These are phyloP conservation scores for Adansonia grandidieri DNA, from an alignment of 441 rosid genomes.

Conservation along the genomic window DNA sequence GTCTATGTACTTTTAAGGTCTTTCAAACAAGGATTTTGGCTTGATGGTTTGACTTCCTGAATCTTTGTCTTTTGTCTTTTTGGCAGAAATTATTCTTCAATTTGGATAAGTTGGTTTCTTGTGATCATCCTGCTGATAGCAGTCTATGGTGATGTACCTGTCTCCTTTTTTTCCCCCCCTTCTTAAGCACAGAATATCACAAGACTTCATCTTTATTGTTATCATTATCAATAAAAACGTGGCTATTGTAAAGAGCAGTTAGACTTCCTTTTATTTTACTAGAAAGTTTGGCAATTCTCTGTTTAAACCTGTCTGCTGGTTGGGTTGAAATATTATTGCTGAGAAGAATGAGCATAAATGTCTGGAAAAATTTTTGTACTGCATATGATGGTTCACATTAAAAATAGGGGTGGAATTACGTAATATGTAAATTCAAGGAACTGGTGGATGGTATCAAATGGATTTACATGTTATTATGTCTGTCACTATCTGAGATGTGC, in stretches of 20 bases:
- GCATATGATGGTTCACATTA: conserved; percentile 13
- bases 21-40: conserved; percentile 3
- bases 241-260: conserved; percentile 16
- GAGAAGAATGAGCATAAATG: not conserved
- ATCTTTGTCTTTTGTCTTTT: conserved; percentile 14
- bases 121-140: conserved; percentile 72
- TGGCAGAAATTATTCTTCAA: conserved; percentile 75
- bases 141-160: conserved; percentile 64
- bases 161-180: not conserved
- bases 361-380: not conserved
- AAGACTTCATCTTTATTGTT: not conserved
- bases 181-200: conserved; percentile 17
- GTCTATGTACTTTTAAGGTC: conserved; percentile 6
- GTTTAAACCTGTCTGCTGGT: conserved; percentile 8
- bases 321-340: not conserved
- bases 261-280: not conserved
- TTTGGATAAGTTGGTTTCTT: conserved; percentile 79
- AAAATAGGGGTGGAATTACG: not conserved
- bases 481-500: conserved; percentile 20
- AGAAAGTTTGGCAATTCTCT: conserved; percentile 13
- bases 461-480: not conserved
- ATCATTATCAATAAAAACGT: conserved; percentile 25
- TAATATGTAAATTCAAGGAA: conserved; percentile 7
- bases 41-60: conserved; percentile 27
- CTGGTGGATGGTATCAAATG: conserved; percentile 13